These are phyloP conservation scores for Prunus salicina DNA, from an alignment of 306 rosid species.

Conservation along the genomic window DNA sequence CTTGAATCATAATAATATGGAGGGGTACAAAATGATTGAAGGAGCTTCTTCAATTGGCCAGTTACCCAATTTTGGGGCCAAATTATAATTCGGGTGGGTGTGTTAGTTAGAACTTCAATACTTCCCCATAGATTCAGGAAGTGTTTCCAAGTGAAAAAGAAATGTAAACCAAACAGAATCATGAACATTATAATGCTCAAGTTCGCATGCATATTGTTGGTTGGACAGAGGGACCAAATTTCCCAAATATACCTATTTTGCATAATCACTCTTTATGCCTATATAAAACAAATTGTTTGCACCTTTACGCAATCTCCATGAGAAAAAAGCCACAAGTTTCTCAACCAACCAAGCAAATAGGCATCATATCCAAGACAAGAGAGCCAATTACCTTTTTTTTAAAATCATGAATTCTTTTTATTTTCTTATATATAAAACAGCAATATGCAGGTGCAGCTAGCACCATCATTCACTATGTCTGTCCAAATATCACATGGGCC, in stretches of 20 bases:
- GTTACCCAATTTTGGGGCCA: not conserved
- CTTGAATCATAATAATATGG: not conserved
- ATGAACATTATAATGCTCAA: not conserved
- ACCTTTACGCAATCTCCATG: slow-evolving; percentile 29
- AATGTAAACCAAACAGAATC: slow-evolving; percentile 13
- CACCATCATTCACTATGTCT: slow-evolving; percentile 12
- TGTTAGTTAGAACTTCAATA: not conserved
- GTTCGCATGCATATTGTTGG: slow-evolving; percentile 14
- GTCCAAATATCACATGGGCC: not conserved
- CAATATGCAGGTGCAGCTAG: not conserved
- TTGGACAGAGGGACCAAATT: slow-evolving; percentile 34
- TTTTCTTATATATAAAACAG: not conserved
- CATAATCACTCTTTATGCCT: slow-evolving; percentile 21
- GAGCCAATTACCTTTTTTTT: not conserved
- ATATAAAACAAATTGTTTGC: slow-evolving; percentile 16
- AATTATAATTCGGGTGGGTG: not conserved
- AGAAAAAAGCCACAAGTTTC: slow-evolving; percentile 28
- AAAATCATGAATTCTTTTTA: not conserved
- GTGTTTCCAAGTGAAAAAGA: not conserved
- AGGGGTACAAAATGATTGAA: not conserved
- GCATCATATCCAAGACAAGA: slow-evolving; percentile 15
- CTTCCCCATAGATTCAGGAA: not conserved
- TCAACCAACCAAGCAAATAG: slow-evolving; percentile 36
- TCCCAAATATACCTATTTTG: slow-evolving; percentile 3
- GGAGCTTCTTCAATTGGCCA: no score